These are phyloP conservation scores for Ascoidea tarda DNA, from an alignment of 805 yeast species.

Conservation along the genomic window DNA sequence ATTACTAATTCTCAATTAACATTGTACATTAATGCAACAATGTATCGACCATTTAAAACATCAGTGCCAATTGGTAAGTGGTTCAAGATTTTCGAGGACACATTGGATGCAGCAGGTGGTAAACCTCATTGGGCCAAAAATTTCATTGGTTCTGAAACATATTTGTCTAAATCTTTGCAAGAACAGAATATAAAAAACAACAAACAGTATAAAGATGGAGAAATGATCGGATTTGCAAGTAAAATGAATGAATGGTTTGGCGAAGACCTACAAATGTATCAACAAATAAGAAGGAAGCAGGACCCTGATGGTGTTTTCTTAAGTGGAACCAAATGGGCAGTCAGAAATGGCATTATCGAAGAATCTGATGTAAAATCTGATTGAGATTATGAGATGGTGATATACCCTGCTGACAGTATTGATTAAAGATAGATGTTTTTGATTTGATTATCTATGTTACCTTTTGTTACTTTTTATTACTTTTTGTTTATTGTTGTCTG, in stretches of 20 bases:
- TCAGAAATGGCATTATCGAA: conserved; percentile 58
- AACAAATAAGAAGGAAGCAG: conserved; percentile 44
- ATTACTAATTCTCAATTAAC: conserved; percentile 68
- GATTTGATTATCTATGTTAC: too few relatives aligned
- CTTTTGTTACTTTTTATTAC: too few relatives aligned
- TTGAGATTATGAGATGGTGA: too few relatives aligned
- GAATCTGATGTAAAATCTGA: too few relatives aligned
- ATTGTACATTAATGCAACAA: conserved; percentile 81
- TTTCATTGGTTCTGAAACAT: conserved; percentile 47
- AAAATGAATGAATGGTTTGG: conserved; percentile 73
- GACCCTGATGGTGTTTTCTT: conserved; percentile 80
- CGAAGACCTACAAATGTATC: conserved; percentile 45
- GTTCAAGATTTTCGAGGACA: conserved; percentile 73
- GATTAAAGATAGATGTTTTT: too few relatives aligned
- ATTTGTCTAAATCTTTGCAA: conserved; percentile 14
- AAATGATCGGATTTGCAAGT: conserved; percentile 68
- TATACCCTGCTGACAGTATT: too few relatives aligned
- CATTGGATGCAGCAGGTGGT: conserved; percentile 69
- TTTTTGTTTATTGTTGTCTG: too few relatives aligned
- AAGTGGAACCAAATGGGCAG: conserved; percentile 68
- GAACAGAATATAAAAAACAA: conserved; percentile 13
- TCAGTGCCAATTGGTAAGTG: conserved; percentile 65
- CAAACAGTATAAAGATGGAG: conserved; percentile 35
- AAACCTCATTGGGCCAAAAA: conserved; percentile 99
- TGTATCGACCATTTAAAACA: conserved; percentile 84